A percentile compares a stretch with the other conserved stretches of the same genome.
Evolutionary conservation across 805 yeast species (phyloP).

Genomic region (Candida lessepsii): DNA sequence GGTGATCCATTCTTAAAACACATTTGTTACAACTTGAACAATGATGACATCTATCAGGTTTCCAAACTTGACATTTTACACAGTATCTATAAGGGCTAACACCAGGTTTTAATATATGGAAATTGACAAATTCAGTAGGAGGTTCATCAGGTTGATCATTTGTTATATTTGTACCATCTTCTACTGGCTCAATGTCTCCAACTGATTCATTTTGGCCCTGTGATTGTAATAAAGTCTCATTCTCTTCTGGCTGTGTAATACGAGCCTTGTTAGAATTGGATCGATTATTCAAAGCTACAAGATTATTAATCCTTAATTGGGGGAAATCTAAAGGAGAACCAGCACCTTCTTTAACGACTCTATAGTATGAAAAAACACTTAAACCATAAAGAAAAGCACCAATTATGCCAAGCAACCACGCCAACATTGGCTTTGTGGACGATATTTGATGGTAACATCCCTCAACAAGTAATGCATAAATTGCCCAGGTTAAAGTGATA

Average conservation of each 20-base stretch:
- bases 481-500: conserved; percentile 46
- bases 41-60: conserved; percentile 60
- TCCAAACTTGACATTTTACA: conserved; percentile 53
- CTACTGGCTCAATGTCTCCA: too few relatives aligned
- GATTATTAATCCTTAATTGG: conserved; percentile 33
- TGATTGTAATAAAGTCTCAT: conserved; percentile 8
- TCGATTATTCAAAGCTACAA: conserved; percentile 7
- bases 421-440: conserved; percentile 14
- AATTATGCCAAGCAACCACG: conserved; percentile 18
- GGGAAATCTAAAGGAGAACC: conserved; percentile 65
- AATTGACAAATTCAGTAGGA: conserved; percentile 33
- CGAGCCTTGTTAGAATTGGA: background rate
- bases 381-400: conserved; percentile 31
- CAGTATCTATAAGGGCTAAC: conserved; percentile 59
- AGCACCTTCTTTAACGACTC: conserved; percentile 53
- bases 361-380: conserved; percentile 51
- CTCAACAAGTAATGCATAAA: conserved; percentile 31
- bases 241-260: conserved; percentile 4
- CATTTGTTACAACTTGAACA: conserved; percentile 51
- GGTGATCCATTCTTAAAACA: conserved; percentile 56
- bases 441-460: conserved; percentile 19
- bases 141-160: conserved; percentile 21
- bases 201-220: too few relatives aligned
- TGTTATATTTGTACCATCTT: too few relatives aligned
- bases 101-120: conserved; percentile 47